These are phyloP conservation scores for Umbelopsis isabellina DNA, from an alignment of 192 early-diverging fungal species.

Conservation along the genomic window DNA sequence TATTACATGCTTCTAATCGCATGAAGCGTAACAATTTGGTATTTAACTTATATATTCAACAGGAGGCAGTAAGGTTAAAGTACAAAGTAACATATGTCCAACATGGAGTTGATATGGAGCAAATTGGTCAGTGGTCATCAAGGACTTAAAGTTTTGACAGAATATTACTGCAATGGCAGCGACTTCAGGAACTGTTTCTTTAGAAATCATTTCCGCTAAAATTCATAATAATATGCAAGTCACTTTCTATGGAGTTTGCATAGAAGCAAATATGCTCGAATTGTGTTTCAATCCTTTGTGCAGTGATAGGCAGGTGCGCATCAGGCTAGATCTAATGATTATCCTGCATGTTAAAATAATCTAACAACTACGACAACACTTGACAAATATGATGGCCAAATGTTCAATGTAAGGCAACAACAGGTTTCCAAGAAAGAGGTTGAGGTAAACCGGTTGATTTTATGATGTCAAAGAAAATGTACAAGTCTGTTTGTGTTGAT, in stretches of 20 bases:
- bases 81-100: slow-evolving; percentile 53
- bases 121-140: slow-evolving; percentile 35
- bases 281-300: too few species aligned
- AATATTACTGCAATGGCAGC: too few species aligned
- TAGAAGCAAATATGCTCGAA: too few species aligned
- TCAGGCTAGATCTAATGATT: too few species aligned
- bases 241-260: too few species aligned
- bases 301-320: too few species aligned
- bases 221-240: too few species aligned
- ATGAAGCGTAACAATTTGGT: not conserved
- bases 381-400: too few species aligned
- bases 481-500: slow-evolving; percentile 9
- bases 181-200: too few species aligned
- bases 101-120: slow-evolving; percentile 49
- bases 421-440: not conserved
- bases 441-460: not conserved
- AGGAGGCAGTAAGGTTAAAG: slow-evolving; percentile 39
- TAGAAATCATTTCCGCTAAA: too few species aligned
- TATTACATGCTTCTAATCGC: not conserved
- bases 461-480: slow-evolving; percentile 11
- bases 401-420: not conserved
- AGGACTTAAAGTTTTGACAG: not conserved
- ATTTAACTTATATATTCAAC: not conserved
- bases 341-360: too few species aligned
- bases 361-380: too few species aligned